phyloP scores from a whole-genome alignment of 805 yeast species.

The Saturnispora sanitii region DNA sequence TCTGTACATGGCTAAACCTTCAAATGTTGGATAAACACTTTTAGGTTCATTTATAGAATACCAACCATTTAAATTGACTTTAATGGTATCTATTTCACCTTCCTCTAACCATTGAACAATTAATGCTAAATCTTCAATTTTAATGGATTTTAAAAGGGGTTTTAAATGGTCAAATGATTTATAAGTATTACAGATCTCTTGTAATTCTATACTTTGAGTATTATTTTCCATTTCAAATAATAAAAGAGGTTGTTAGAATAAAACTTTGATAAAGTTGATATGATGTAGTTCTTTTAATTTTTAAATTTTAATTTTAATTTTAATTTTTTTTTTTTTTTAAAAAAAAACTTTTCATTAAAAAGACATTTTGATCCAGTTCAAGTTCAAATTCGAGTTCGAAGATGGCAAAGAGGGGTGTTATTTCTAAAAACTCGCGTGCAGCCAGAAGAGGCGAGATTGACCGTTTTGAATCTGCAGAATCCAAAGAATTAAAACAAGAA shows the following conservation, averaged over 20 bases:
- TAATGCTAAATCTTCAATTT: neutral
- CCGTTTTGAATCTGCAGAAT: slow-evolving; percentile 25
- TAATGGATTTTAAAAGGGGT: slow-evolving; percentile 5
- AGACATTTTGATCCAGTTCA: too few species aligned
- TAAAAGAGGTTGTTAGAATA: neutral
- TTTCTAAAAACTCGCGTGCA: slow-evolving; percentile 65
- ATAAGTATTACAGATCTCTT: slow-evolving; percentile 3
- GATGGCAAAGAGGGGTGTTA: slow-evolving; percentile 17
- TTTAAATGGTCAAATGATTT: slow-evolving; percentile 5
- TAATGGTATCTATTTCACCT: neutral
- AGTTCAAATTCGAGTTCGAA: too few species aligned
- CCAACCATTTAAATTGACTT: slow-evolving; percentile 24
- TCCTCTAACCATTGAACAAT: slow-evolving; percentile 2
- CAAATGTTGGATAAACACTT: slow-evolving; percentile 23
- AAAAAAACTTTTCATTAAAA: neutral
- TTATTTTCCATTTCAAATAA: slow-evolving; percentile 1
- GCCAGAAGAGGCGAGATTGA: slow-evolving; percentile 59
- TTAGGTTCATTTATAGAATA: slow-evolving; percentile 2
- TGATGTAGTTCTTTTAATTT: neutral
- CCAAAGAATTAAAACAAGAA: slow-evolving; percentile 38
- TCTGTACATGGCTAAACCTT: slow-evolving; percentile 17
- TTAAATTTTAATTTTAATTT: neutral
- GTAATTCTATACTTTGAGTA: neutral
- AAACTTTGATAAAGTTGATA: neutral
- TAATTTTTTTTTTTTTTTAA: neutral